These are phyloP conservation scores for Neonothopanus nambi DNA, from an alignment of 1,284 basidiomycete species.

Conservation along the genomic window DNA sequence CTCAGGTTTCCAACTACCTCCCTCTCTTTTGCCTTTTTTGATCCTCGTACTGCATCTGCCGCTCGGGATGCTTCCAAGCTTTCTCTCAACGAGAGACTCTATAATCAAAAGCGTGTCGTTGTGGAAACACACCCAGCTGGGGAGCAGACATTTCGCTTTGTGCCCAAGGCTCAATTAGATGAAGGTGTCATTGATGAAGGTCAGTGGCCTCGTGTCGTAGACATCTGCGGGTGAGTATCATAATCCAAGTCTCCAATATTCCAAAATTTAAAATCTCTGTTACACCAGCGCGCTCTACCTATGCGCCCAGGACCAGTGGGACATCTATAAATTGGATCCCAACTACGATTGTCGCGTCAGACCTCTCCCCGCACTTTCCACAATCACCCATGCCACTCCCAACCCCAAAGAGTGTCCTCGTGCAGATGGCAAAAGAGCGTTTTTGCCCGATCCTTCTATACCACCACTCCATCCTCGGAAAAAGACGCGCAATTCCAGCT, in stretches of 20 bases:
- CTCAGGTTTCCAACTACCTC: constrained; percentile 53
- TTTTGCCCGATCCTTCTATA: constrained; percentile 10
- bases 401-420: constrained; percentile 15
- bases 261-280: background rate
- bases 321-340: constrained; percentile 77
- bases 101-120: constrained; percentile 66
- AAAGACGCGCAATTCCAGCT: constrained; percentile 21
- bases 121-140: constrained; percentile 59
- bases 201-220: constrained; percentile 61
- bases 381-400: constrained; percentile 35
- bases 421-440: constrained; percentile 21
- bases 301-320: constrained; percentile 76
- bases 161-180: constrained; percentile 62
- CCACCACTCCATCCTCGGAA: constrained; percentile 28
- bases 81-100: constrained; percentile 46
- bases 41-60: constrained; percentile 62
- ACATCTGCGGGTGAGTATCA: constrained; percentile 66
- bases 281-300: constrained; percentile 44
- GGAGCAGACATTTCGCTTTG: constrained; percentile 67
- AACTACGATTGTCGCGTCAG: constrained; percentile 63
- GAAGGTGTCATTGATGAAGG: constrained; percentile 64
- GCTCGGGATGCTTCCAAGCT: constrained; percentile 36
- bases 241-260: background rate
- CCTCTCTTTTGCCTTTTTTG: constrained; percentile 69
- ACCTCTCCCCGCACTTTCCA: constrained; percentile 40